phyloP scores from a whole-genome alignment of 352 stramenopile genomes.

The Globisporangium orthogonon region DNA sequence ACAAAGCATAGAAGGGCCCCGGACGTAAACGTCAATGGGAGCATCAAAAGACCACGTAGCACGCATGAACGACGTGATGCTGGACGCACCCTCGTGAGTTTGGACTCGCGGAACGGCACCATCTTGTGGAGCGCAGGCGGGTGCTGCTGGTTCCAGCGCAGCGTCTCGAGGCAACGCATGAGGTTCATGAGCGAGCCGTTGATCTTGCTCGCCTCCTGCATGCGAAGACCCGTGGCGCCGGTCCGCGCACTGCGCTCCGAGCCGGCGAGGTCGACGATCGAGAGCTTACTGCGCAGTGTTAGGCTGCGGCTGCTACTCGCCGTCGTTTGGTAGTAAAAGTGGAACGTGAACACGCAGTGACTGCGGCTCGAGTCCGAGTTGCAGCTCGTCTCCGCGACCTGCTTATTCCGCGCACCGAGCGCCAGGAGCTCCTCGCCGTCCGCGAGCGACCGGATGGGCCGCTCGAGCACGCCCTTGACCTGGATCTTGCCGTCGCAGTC shows the following conservation, averaged over 20 bases:
- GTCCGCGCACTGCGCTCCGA: conserved; percentile 73
- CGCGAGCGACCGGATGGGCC: conserved; percentile 43
- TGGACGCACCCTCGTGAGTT: conserved; percentile 82
- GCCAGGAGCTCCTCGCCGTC: conserved; percentile 74
- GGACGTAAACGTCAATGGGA: too few relatives aligned
- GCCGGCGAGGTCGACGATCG: conserved; percentile 95
- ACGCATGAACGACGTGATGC: too few relatives aligned
- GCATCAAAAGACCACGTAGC: too few relatives aligned
- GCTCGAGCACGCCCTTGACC: conserved; percentile 75
- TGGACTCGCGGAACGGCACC: conserved; percentile 97
- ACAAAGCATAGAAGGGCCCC: too few relatives aligned
- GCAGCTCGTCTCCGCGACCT: conserved; percentile 84
- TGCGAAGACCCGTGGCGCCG: conserved; percentile 75
- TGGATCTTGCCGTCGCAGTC: conserved; percentile 87
- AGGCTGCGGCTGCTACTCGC: conserved; percentile 4
- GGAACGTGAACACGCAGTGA: conserved; percentile 89
- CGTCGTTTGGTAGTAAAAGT: conserved; percentile 43
- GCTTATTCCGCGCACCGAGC: conserved; percentile 57
- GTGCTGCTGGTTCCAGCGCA: conserved; percentile 90
- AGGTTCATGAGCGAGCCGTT: conserved; percentile 98
- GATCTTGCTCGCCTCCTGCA: conserved; percentile 98
- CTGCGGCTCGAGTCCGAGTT: conserved; percentile 89
- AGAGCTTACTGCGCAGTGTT: conserved; percentile 46
- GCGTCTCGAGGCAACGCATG: conserved; percentile 93
- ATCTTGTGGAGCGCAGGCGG: conserved; percentile 73